Base-by-base conservation (phyloP, 2,329 filamentous ascomycete genomes). In the Penicillium sp. region DNA sequence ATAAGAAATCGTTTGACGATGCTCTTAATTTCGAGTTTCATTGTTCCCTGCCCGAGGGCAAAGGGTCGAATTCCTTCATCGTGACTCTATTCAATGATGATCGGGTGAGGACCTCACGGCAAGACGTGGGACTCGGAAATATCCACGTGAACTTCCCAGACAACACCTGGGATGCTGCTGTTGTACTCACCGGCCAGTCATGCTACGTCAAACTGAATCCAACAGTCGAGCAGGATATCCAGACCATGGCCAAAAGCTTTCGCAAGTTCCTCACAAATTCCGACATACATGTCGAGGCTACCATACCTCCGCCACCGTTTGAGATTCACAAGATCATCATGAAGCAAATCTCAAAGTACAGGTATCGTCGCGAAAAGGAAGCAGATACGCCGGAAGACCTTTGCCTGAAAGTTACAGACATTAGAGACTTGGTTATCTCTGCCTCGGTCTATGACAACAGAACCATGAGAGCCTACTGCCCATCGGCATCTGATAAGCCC, bases 61-160 rank as follows among this genome's bases (percentile, higher is more conserved):
- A 65, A 16, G 37, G 60, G 8, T 66, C 64, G n/a, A 59, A 68
- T 10, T 42, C 52, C 3, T 64, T 77, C 40, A 53, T 75, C 8
- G 61, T 77, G 4, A 60, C 55, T 1, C 58, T 78, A 10, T 62
- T 74, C 47, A 66, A 72, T 44, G 52, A 61, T 7, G 75, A 57
- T 50, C 5, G 52, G 75, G 16, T 62, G 61, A 3, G 63, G 70
- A 21, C 62, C 67, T 6, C 56, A 60, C 8, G 46, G 55, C 14
- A 55, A 55, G 2, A 29, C n/a, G 6, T 31, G 8, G 2, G n/a
- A 6, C 62, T 77, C 3, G 74, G 73, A 3, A 63, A 63, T 3
- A 68, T 75, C 9, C 72, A 72, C 54, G 44, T 77, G 3, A 75
- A 76, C 47, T 75, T 71, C 44, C 76, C 75, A 3, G 58, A 56